These are phyloP conservation scores for Cyberlindnera maclurae DNA, from an alignment of 805 yeast species.

Conservation along the genomic window DNA sequence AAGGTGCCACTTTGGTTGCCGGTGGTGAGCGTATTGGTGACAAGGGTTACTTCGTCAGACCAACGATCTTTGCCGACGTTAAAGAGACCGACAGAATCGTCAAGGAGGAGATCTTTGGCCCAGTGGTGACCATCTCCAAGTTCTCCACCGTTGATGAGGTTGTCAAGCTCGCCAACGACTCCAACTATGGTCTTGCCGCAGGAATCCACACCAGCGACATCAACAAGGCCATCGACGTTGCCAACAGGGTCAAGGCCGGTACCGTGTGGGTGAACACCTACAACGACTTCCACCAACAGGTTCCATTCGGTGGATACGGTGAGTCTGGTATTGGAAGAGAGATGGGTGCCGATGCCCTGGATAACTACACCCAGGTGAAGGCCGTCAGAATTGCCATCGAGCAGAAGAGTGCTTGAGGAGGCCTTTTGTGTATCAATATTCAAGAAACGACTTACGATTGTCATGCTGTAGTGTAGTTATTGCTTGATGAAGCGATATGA, in stretches of 20 bases:
- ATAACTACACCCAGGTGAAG: slow-evolving; percentile 79
- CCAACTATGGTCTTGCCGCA: slow-evolving; percentile 83
- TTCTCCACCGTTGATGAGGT: slow-evolving; percentile 81
- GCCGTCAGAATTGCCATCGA: slow-evolving; percentile 52
- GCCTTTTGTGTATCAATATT: no score
- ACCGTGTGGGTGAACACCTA: slow-evolving; percentile 89
- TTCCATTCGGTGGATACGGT: slow-evolving; percentile 92
- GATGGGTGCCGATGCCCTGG: slow-evolving; percentile 83
- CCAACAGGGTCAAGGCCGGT: slow-evolving; percentile 75
- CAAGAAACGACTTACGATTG: no score
- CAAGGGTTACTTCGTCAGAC: slow-evolving; percentile 64
- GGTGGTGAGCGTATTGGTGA: slow-evolving; percentile 61
- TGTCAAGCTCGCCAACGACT: slow-evolving; percentile 67
- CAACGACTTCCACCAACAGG: slow-evolving; percentile 78
- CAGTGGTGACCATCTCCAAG: slow-evolving; percentile 79
- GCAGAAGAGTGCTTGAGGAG: slow-evolving; percentile 11
- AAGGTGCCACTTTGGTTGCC: slow-evolving; percentile 71
- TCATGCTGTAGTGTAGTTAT: no score
- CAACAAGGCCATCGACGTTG: slow-evolving; percentile 67
- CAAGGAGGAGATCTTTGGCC: slow-evolving; percentile 83
- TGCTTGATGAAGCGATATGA: no score
- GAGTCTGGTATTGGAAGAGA: slow-evolving; percentile 92
- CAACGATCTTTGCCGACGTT: slow-evolving; percentile 71
- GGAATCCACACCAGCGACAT: slow-evolving; percentile 79
- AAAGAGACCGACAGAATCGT: slow-evolving; percentile 61